These are phyloP conservation scores for Lepidium sativum DNA, from an alignment of 345 rosid genomes.

Conservation along the genomic window DNA sequence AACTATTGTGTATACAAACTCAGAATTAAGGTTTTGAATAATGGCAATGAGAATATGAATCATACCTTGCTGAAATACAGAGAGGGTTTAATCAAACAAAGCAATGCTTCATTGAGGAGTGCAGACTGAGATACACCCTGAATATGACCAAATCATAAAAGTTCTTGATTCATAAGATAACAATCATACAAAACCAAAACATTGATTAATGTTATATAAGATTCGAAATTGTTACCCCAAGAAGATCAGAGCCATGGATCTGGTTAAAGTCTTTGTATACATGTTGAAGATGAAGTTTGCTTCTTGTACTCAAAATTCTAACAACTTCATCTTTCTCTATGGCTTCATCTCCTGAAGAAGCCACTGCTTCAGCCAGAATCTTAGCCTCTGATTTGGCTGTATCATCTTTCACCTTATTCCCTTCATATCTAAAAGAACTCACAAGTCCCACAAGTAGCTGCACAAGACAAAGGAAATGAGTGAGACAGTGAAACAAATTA, in stretches of 20 bases:
- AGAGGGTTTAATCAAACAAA: constrained; percentile 56
- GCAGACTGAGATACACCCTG: constrained; percentile 46
- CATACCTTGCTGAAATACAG: constrained; percentile 64
- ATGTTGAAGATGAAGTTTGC: constrained; percentile 62
- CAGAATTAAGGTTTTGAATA: not conserved
- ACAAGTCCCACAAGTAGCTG: constrained; percentile 86
- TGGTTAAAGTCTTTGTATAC: constrained; percentile 44
- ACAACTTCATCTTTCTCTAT: constrained; percentile 57
- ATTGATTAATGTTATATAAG: not conserved
- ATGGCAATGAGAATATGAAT: not conserved
- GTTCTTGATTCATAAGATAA: not conserved
- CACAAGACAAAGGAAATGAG: not conserved
- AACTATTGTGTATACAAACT: not conserved
- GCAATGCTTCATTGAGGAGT: constrained; percentile 41
- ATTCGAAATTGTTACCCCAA: constrained; percentile 32
- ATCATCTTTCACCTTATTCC: constrained; percentile 48
- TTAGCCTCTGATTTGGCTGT: constrained; percentile 59
- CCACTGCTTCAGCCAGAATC: constrained; percentile 32
- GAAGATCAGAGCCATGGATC: constrained; percentile 36
- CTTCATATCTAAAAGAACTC: constrained; percentile 92
- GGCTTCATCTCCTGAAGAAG: constrained; percentile 29
- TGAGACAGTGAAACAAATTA: not conserved
- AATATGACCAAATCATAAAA: constrained; percentile 7
- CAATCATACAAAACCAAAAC: not conserved
- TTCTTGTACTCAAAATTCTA: constrained; percentile 68